Evolutionary conservation across 139 green algal species (phyloP).

Genomic region (Haematococcus lacustris): DNA sequence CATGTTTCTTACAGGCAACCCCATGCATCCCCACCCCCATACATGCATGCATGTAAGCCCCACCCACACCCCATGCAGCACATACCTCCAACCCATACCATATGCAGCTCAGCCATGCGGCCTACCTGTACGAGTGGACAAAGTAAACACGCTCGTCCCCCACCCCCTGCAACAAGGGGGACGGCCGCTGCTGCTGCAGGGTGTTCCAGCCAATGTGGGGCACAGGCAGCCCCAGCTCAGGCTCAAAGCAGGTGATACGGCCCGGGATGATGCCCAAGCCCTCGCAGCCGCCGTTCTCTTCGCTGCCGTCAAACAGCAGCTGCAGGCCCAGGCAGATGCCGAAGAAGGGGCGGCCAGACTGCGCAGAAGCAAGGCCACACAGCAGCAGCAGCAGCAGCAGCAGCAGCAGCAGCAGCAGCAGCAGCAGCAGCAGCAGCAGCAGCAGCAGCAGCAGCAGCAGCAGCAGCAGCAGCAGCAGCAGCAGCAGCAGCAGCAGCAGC

Average conservation of each 20-base stretch:
- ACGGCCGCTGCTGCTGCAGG: constrained; percentile 34
- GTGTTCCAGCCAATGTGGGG: constrained; percentile 98
- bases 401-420: too few species aligned
- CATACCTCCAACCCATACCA: too few species aligned
- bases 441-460: too few species aligned
- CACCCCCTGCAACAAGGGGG: constrained; percentile 48
- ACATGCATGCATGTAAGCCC: too few species aligned
- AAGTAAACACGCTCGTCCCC: constrained; percentile 88
- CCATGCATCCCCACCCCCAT: too few species aligned
- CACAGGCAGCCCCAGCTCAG: constrained; percentile 68
- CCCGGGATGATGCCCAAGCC: constrained; percentile 90
- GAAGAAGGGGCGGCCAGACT: constrained; percentile 81
- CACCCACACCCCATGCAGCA: too few species aligned
- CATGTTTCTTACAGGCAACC: too few species aligned
- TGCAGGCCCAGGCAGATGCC: constrained; percentile 98
- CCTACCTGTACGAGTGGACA: constrained; percentile 88
- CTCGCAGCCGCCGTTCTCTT: constrained; percentile 90
- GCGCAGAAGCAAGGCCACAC: too few species aligned
- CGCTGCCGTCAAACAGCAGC: constrained; percentile 92
- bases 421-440: too few species aligned
- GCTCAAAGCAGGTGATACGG: constrained; percentile 60
- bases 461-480: too few species aligned
- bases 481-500: too few species aligned
- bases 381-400: too few species aligned
- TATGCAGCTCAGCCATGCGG: not conserved